Percentiles rank a stretch among this genome's conserved stretches.
Evolutionary conservation across 305 asterid genomes (phyloP).

Genomic region (Solanum hybrid): DNA sequence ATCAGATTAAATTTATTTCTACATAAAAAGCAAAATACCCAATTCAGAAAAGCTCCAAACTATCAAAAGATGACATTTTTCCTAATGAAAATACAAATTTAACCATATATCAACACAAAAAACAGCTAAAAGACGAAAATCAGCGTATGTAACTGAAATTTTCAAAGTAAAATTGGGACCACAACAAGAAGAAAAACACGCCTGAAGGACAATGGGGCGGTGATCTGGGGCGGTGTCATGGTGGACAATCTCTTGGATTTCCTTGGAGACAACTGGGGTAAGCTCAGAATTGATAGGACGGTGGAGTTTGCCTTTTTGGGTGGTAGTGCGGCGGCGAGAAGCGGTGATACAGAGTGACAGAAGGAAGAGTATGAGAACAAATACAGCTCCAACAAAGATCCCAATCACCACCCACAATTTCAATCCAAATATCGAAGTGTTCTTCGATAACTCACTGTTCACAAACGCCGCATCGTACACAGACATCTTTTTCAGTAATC

Average conservation of each 20-base stretch:
- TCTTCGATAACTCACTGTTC: conserved; percentile 43
- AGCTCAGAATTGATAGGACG: conserved; percentile 28
- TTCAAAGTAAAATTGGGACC: not conserved
- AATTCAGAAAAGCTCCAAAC: not conserved
- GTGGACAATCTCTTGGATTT: conserved; percentile 64
- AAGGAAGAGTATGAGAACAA: conserved; percentile 44
- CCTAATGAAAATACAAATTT: not conserved
- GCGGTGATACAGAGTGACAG: conserved; percentile 53
- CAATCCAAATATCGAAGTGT: conserved; percentile 53
- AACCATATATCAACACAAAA: not conserved
- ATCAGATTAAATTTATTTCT: not conserved
- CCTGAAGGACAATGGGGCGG: conserved; percentile 52
- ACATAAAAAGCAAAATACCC: not conserved
- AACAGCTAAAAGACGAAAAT: not conserved
- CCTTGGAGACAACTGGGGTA: conserved; percentile 66
- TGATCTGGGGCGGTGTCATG: conserved; percentile 45
- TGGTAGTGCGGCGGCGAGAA: conserved; percentile 41
- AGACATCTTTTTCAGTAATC: conserved; percentile 28
- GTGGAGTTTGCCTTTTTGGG: conserved; percentile 21
- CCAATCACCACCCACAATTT: conserved; percentile 58
- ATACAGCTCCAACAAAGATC: conserved; percentile 48
- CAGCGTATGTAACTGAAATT: not conserved
- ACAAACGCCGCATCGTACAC: conserved; percentile 41
- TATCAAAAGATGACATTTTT: not conserved
- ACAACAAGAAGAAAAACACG: not conserved